Evolutionary conservation across 2,329 filamentous ascomycete genomes (phyloP).

Genomic region (Cladosporium oxysporum): DNA sequence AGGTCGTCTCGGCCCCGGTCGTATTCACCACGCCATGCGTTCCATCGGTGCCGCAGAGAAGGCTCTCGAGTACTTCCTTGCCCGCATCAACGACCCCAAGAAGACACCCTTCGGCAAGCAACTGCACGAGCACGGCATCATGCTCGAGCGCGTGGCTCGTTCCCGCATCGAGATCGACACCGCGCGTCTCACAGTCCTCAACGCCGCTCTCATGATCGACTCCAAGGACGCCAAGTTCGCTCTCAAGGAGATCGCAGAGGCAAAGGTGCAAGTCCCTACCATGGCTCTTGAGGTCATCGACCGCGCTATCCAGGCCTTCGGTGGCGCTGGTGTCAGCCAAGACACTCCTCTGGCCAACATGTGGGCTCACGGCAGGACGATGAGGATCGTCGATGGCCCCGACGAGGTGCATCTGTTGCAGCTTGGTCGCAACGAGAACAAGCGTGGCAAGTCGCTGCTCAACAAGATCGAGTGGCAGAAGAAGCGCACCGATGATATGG

Average conservation of each 20-base stretch:
- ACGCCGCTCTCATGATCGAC: slow-evolving; percentile 95
- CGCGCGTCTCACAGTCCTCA: slow-evolving; percentile 84
- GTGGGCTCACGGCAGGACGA: slow-evolving; percentile 40
- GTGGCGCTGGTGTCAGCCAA: slow-evolving; percentile 86
- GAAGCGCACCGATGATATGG: slow-evolving; percentile 64
- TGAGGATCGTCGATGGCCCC: slow-evolving; percentile 68
- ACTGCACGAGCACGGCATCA: slow-evolving; percentile 85
- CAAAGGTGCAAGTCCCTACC: slow-evolving; percentile 86
- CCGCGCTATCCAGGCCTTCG: slow-evolving; percentile 89
- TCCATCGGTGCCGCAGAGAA: slow-evolving; percentile 87
- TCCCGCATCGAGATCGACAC: slow-evolving; percentile 93
- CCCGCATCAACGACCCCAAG: slow-evolving; percentile 85
- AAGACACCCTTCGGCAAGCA: slow-evolving; percentile 92
- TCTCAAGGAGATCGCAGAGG: slow-evolving; percentile 89
- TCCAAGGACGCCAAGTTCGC: slow-evolving; percentile 83
- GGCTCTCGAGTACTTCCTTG: slow-evolving; percentile 92
- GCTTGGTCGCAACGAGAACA: slow-evolving; percentile 79
- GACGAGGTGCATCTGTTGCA: slow-evolving; percentile 93
- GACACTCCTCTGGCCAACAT: slow-evolving; percentile 82
- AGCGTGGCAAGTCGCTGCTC: slow-evolving; percentile 62
- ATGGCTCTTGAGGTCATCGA: slow-evolving; percentile 86
- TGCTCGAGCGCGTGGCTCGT: slow-evolving; percentile 91
- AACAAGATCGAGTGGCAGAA: slow-evolving; percentile 65
- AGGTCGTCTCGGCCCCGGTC: slow-evolving; percentile 88
- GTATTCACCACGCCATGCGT: slow-evolving; percentile 98